Evolutionary conservation across 768 basidiomycete genomes (phyloP), one percentile per base, ranked within the genome.

Genomic region (Phanerodontia chrysosporium): DNA sequence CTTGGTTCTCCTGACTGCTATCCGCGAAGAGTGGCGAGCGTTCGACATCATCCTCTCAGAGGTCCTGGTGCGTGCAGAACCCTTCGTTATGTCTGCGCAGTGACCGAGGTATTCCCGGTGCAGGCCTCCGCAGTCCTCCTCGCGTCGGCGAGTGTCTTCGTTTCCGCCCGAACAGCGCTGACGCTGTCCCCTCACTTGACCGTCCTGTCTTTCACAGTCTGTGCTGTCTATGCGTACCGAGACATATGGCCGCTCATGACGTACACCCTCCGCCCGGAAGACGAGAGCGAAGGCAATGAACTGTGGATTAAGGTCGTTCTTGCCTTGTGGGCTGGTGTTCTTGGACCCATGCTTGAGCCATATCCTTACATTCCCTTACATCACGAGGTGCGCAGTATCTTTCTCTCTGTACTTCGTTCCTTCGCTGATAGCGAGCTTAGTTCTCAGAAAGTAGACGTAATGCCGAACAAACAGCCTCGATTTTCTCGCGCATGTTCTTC

Each of bases 381-480:
- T 53, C 72, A 74, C 22, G 39, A 52, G 35, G 70, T 71, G 18
- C 22, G 53, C 44, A 53, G 22, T 16, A 36, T 8, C 35, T 4
- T 7, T 24, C 13, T 14, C 21, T 21, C 12, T n/a, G 2, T 25
- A 32, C 21, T 24, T 16, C 29, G 6, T n/a, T 30, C 14, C 18
- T 8, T 10, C 42, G 28, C 39, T 42, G 10, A 10, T 18, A 29
- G n/a, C 18, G 6, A 7, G n/a, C 12, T 28, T 10, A 28, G 54
- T 13, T 8, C 25, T 6, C 22, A 69, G 67, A 45, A 49, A 4
- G 32, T 14, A 18, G 30, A 9, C n/a, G n/a, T n/a, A 74, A 72
- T 58, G 74, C 76, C 3, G 78, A 79, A 62, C 77, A 78, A 58
- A 77, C 76, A 6, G 72, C 77, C 0, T 75, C 76, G 0, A 64